Evolutionary conservation across 2,329 filamentous ascomycete species (phyloP).

Genomic region (Aspergillus spinulosporus): DNA sequence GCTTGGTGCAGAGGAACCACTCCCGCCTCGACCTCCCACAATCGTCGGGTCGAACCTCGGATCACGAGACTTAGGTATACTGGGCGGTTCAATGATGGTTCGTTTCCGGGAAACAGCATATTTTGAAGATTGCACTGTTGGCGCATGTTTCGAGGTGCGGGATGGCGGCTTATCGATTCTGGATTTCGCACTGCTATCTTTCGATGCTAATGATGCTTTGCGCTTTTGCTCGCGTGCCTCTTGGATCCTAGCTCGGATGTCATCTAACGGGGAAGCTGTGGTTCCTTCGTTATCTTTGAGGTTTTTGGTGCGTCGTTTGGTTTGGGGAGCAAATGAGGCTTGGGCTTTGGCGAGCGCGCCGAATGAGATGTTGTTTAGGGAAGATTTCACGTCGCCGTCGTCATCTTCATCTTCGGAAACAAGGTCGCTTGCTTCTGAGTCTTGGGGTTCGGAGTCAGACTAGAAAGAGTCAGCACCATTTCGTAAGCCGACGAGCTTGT

Average conservation of each 20-base stretch:
- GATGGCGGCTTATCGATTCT: constrained; percentile 21
- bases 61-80: constrained; percentile 68
- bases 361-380: constrained; percentile 71
- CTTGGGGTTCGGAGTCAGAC: constrained; percentile 27
- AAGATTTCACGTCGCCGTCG: constrained; percentile 35
- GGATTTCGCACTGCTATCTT: constrained; percentile 21
- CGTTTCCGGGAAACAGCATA: constrained; percentile 78
- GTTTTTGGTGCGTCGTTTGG: constrained; percentile 32
- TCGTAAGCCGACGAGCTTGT: background rate
- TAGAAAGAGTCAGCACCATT: background rate
- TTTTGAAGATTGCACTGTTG: constrained; percentile 78
- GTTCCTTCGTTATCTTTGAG: constrained; percentile 7
- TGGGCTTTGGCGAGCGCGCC: constrained; percentile 85
- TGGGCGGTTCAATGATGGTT: constrained; percentile 62
- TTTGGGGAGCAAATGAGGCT: constrained; percentile 58
- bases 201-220: constrained; percentile 30
- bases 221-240: constrained; percentile 47
- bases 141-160: constrained; percentile 82
- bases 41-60: constrained; percentile 78
- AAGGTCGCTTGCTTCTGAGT: constrained; percentile 25
- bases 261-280: constrained; percentile 35
- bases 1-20: constrained; percentile 52
- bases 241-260: constrained; percentile 42
- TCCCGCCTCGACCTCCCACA: constrained; percentile 32
- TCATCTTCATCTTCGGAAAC: constrained; percentile 35